Percentiles rank a stretch among this genome's conserved stretches.
phyloP scores from a whole-genome alignment of 345 rosid genomes.

The Capsella bursapastoris region DNA sequence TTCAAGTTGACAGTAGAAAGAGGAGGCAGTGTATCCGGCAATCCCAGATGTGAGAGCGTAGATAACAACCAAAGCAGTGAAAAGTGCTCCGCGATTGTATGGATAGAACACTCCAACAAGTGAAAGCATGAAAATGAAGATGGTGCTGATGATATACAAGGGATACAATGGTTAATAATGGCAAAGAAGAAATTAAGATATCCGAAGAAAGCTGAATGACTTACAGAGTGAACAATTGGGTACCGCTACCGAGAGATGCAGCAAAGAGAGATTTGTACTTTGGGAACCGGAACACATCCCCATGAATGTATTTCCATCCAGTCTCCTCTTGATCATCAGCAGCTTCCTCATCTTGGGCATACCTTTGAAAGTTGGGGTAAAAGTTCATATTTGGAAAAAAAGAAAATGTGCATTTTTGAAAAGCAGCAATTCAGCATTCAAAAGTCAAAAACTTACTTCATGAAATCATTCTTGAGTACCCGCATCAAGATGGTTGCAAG shows the following conservation, averaged over 20 bases:
- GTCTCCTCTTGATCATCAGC: conserved; percentile 89
- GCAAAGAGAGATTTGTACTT: conserved; percentile 72
- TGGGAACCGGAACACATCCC: conserved; percentile 87
- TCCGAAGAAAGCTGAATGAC: conserved; percentile 32
- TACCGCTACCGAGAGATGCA: conserved; percentile 79
- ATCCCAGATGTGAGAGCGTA: conserved; percentile 91
- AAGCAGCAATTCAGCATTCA: background rate
- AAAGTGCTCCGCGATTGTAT: conserved; percentile 89
- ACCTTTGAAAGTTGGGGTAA: conserved; percentile 45
- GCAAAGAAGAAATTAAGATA: background rate
- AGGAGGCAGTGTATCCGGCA: conserved; percentile 80
- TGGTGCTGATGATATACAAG: conserved; percentile 52
- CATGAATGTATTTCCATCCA: conserved; percentile 92
- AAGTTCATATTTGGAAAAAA: background rate
- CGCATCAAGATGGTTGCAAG: conserved; percentile 94
- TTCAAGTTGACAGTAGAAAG: conserved; percentile 93
- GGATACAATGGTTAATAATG: background rate
- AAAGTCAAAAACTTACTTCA: conserved; percentile 69
- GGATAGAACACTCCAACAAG: conserved; percentile 94
- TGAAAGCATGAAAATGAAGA: conserved; percentile 82
- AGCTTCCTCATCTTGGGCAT: conserved; percentile 88
- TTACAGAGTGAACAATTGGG: conserved; percentile 84
- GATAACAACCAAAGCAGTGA: conserved; percentile 85
- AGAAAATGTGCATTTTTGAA: background rate
- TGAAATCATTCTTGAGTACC: conserved; percentile 86